These are phyloP conservation scores for Micromonas pusilla DNA, from an alignment of 139 green algal genomes.

Conservation along the genomic window DNA sequence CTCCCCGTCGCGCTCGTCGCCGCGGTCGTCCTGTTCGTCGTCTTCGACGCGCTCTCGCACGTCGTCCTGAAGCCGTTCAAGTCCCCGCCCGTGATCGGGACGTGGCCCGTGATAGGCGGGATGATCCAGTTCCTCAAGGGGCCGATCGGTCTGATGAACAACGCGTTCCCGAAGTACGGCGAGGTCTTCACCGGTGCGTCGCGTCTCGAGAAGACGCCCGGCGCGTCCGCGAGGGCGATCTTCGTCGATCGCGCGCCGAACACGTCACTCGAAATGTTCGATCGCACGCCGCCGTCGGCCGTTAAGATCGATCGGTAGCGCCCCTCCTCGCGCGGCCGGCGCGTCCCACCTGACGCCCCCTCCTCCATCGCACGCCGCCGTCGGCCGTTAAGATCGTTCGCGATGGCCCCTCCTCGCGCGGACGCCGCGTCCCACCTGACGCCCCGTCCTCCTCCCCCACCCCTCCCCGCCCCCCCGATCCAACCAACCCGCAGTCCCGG, in stretches of 20 bases:
- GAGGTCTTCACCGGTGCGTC: conserved; percentile 71
- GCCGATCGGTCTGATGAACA: conserved; percentile 70
- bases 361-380: too few species aligned
- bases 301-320: too few species aligned
- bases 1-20: not conserved
- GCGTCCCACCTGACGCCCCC: too few species aligned
- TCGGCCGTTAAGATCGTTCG: too few species aligned
- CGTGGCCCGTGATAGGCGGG: conserved; percentile 85
- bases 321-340: too few species aligned
- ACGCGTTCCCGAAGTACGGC: conserved; percentile 71
- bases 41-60: conserved; percentile 9
- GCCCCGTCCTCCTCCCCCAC: too few species aligned
- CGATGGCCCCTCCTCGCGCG: too few species aligned
- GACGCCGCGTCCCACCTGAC: too few species aligned
- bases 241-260: too few species aligned
- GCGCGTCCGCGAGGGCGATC: too few species aligned
- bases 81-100: conserved; percentile 72
- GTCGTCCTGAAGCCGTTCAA: not conserved
- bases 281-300: too few species aligned
- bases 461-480: not conserved
- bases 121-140: conserved; percentile 86
- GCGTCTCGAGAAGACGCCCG: not conserved
- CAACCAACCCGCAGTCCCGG: conserved; percentile 54
- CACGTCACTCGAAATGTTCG: too few species aligned
- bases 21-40: not conserved